phyloP scores from a whole-genome alignment of 2,329 filamentous ascomycete species.

The Cercospora sp. region DNA sequence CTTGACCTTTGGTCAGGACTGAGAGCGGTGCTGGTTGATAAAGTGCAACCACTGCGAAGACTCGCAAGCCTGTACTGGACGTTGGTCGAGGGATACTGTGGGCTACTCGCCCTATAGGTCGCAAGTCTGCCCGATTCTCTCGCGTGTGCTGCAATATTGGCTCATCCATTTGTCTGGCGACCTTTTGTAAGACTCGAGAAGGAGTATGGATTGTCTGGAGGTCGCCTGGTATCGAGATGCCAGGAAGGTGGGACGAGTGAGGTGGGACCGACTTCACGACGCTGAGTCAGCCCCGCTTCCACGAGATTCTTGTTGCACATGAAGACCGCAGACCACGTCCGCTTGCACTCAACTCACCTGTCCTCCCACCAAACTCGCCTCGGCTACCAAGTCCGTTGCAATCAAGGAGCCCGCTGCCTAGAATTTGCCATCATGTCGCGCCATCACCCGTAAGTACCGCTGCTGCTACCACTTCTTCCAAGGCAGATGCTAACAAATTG shows the following conservation, averaged over 20 bases:
- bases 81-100: no score
- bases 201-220: no score
- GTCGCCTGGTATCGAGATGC: background rate
- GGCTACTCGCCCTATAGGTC: no score
- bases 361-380: background rate
- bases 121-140: no score
- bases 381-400: background rate
- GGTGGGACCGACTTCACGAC: background rate
- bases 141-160: no score
- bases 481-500: slow-evolving; percentile 24
- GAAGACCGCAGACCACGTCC: background rate
- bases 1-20: background rate
- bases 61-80: no score
- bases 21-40: background rate
- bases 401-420: background rate
- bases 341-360: background rate
- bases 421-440: slow-evolving; percentile 67
- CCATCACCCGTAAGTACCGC: slow-evolving; percentile 76
- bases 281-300: background rate
- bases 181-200: no score
- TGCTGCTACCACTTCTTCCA: slow-evolving; percentile 7
- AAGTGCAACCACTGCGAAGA: no score
- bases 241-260: background rate
- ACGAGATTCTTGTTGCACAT: slow-evolving; percentile 6
- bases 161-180: background rate